Percentiles rank a stretch among this genome's conserved stretches.
Evolutionary conservation across 2,329 filamentous ascomycete species (phyloP).

Genomic region (Fusarium pilosicola): DNA sequence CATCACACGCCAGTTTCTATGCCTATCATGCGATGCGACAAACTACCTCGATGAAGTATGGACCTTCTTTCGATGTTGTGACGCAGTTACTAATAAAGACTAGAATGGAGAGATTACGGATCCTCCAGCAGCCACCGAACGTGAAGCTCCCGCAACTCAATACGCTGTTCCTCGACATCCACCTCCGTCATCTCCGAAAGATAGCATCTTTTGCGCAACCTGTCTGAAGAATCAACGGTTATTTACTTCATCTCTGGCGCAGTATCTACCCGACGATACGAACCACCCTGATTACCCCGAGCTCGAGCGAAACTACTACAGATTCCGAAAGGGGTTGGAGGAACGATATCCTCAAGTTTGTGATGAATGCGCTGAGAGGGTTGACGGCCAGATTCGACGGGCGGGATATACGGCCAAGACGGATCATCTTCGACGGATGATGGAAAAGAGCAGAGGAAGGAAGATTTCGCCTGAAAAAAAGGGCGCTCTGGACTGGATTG

Average conservation of each 20-base stretch:
- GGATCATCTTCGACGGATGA: constrained; percentile 79
- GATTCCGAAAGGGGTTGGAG: constrained; percentile 79
- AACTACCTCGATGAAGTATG: constrained; percentile 89
- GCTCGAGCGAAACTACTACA: constrained; percentile 74
- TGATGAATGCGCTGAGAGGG: constrained; percentile 78
- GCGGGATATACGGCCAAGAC: constrained; percentile 85
- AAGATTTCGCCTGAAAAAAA: constrained; percentile 40
- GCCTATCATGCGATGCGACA: constrained; percentile 81
- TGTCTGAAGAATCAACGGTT: constrained; percentile 92
- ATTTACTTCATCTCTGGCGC: constrained; percentile 77
- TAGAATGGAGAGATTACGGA: constrained; percentile 91
- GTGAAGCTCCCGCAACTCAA: constrained; percentile 54
- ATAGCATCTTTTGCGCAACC: constrained; percentile 72
- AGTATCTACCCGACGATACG: constrained; percentile 76
- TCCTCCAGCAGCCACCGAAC: constrained; percentile 71
- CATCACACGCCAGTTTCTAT: constrained; percentile 73
- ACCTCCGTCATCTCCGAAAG: constrained; percentile 27
- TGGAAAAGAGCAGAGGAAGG: constrained; percentile 69
- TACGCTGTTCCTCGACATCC: constrained; percentile 58
- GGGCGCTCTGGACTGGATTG: constrained; percentile 56
- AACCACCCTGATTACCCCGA: constrained; percentile 74
- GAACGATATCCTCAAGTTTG: constrained; percentile 90
- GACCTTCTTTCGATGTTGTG: fast-evolving
- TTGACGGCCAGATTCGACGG: constrained; percentile 73
- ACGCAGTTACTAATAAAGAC: constrained; percentile 5